Conservation (phyloP, 345 rosid genomes). For the Sonneratia caseolaris region DNA sequence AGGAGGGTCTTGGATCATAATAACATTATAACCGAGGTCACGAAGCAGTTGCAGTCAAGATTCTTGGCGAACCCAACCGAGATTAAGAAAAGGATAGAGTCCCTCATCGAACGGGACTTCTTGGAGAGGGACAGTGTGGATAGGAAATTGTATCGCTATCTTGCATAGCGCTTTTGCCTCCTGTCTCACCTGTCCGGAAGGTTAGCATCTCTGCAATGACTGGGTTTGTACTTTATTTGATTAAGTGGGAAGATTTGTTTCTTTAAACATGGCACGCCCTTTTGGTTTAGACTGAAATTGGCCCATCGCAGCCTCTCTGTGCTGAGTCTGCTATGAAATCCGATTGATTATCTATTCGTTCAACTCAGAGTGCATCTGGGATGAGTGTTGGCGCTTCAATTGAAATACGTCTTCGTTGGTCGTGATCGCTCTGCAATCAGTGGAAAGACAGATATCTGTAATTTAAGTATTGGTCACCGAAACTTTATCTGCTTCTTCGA, state of each 20-base stretch:
- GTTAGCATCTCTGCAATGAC: conserved; percentile 12
- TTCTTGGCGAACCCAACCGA: conserved; percentile 90
- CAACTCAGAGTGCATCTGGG: neutral
- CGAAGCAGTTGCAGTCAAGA: conserved; percentile 92
- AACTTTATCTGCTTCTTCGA: neutral
- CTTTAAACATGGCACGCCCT: conserved; percentile 7
- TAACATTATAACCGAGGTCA: conserved; percentile 83
- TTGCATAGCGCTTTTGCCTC: conserved; percentile 41
- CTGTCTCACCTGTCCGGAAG: conserved; percentile 13
- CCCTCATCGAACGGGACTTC: conserved; percentile 93
- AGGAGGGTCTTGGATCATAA: conserved; percentile 92
- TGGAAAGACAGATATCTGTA: neutral
- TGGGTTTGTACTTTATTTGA: conserved; percentile 19
- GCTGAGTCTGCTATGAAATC: neutral
- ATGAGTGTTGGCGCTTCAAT: neutral
- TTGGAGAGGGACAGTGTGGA: conserved; percentile 85
- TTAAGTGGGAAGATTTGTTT: conserved; percentile 16
- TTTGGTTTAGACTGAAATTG: conserved; percentile 1
- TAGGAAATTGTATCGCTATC: conserved; percentile 85
- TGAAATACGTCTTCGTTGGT: neutral
- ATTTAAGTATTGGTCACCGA: neutral
- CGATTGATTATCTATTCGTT: neutral
- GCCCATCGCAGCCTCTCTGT: neutral
- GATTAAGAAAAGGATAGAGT: conserved; percentile 95
- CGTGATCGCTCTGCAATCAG: neutral